Base-by-base conservation (phyloP, 148 eudicot species). In the Agrostemma githago region DNA sequence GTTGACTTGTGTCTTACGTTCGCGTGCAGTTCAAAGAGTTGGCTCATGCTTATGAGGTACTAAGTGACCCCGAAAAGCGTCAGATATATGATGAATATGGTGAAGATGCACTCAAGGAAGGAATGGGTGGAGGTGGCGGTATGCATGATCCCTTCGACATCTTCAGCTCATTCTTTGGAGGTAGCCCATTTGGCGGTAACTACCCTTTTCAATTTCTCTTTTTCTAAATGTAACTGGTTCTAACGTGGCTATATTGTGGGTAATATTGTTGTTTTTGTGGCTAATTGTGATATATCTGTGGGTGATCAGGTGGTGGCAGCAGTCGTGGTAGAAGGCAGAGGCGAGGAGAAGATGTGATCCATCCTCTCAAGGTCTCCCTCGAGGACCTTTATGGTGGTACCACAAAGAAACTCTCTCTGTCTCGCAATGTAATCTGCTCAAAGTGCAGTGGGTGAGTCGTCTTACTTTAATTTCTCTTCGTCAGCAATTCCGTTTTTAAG, bases 81-180 rank as follows among this genome's bases (percentile, higher is more conserved):
- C 88, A 85, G 79, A 83, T 87, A 14, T 89, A 86, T 71, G 90
- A 89, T 73, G 83, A 89, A 65, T 89, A 89, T 68, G 92, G 92
- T 65, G 92, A 89, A 76, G 90, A 89, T 82, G 92, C 92, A 44
- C 90, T 89, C 82, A 88, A 88, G 82, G 92, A 88, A 83, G 92
- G 92, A 83, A 88, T 88, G 92, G 92, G 89, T 10, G 88, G 92
- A 26, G 90, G 92, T 38, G 88, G 86, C 15, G 90, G 87, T 15
- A 82, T 70, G 80, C 90, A 89, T 59, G 88, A 89, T 68, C 92
- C 92, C 0, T 89, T 89, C 54, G 92, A 89, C 82, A 89, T 89
- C 75, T 89, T 89, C 74, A 68, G 66, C 26, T 86, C 88, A 60
- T 85, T 89, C 77, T 89, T 89, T 62, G 90, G 90, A 43, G 92